Conservation (phyloP, 2,329 filamentous ascomycete genomes). For the Fusarium sp. region DNA sequence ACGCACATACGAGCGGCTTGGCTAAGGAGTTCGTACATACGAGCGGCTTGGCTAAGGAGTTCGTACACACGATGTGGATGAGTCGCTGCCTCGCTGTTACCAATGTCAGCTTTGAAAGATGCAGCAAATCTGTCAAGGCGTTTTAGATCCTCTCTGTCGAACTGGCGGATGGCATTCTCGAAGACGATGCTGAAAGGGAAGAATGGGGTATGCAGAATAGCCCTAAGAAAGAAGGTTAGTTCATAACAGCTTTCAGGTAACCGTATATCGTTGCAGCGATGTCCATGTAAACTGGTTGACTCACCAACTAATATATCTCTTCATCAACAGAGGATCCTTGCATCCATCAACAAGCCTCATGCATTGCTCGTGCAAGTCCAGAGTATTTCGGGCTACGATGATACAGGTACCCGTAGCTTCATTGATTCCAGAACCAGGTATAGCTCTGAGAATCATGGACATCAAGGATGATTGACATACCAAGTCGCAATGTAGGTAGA, state of each 20-base stretch:
- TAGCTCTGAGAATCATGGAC: conserved; percentile 51
- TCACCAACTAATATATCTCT: conserved; percentile 54
- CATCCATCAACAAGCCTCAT: conserved; percentile 46
- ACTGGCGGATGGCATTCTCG: conserved; percentile 47
- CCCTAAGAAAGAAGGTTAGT: conserved; percentile 44
- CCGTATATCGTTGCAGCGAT: too few relatives aligned
- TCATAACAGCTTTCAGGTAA: too few relatives aligned
- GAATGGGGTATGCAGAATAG: conserved; percentile 53
- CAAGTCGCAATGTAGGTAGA: conserved; percentile 52
- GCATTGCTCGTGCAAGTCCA: conserved; percentile 53
- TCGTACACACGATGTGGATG: conserved; percentile 53
- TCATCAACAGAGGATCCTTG: conserved; percentile 48
- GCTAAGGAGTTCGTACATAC: conserved; percentile 52
- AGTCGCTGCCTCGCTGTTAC: conserved; percentile 37
- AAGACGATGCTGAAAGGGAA: conserved; percentile 55
- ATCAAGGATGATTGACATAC: conserved; percentile 53
- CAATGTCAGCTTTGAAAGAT: conserved; percentile 45
- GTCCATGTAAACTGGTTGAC: not conserved
- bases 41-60: conserved; percentile 51
- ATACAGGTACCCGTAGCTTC: conserved; percentile 46
- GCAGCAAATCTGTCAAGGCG: conserved; percentile 50
- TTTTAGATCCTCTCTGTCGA: conserved; percentile 9
- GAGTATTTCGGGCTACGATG: conserved; percentile 49
- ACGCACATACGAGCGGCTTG: conserved; percentile 50
- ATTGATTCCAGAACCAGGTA: not conserved